Base-by-base conservation (phyloP, 179 eudicot species). In the Vitellaria paradoxa region DNA sequence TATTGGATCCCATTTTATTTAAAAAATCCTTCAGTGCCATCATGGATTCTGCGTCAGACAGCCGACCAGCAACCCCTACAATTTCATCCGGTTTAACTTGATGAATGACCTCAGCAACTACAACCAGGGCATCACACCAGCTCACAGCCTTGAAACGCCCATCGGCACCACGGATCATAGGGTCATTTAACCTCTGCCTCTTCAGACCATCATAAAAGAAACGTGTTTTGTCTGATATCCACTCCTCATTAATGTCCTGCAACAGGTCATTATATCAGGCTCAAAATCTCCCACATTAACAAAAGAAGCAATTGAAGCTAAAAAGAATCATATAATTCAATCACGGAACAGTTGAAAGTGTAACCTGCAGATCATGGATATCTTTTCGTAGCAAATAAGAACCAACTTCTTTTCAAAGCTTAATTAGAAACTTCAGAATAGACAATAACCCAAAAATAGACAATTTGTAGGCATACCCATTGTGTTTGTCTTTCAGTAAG, bases 171-270 rank as follows among this genome's bases (percentile, higher is more conserved):
- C 99, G 96, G 75, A 96, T 89, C 98, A 96, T 94, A 66, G 99
- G 99, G 65, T 96, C 99, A 86, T 94, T 96, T 71, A 96, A 81
- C 81, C 99, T 86, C 80, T 96, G 99, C 88, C 99, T 96, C 88
- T 94, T 96, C 81, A 96, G 74, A 72, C 99, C 99, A 84, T 96
- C 99, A 82, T 96, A 96, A 81, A 88, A 96, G 88, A 96, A 96
- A 47, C 98, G 89, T 26, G 99, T 96, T 83, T 96, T 96, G 77
- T 96, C 99, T 74, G 99, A 96, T 84, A 96, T 94, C 99, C 99
- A 96, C 77, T 96, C 99, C 86, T 96, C 99, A 76, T 96, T 96
- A 69, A 96, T 92, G 76, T 96, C 99, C 99, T 96, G 86, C 78
- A 84, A 49, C 30, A 83, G 50, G 53, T 77, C 47, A 80, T 64